Evolutionary conservation across 2,329 filamentous ascomycete genomes (phyloP), one percentile per base, ranked within the genome.

Genomic region (Trichoderma sp.): DNA sequence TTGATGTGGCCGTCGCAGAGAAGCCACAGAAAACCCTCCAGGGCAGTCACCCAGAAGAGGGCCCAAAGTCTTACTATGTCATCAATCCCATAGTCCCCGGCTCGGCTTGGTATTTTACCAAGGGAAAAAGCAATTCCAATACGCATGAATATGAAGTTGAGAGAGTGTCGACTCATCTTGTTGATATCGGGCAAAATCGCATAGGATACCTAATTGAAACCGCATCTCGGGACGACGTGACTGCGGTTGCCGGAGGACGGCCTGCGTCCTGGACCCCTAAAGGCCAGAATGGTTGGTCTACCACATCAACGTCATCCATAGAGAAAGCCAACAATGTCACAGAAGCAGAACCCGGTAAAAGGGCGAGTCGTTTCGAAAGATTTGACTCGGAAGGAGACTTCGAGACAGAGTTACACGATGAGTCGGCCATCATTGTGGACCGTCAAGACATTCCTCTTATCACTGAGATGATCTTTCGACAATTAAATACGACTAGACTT

Each of bases 141-240:
- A 53, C 35, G 6, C 18, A 62, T 8, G 9, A 50, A 56, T 77
- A 75, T 38, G 35, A 63, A n/a, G 67, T 77, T 53, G 77, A 78
- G 4, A 74, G 65, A 14, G 76, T 78, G 3, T 59, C 74, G 9
- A 71, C 77, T n/a, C 64, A 65, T 12, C 38, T 74, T 31, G 56
- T 77, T n/a, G 63, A 60, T 24, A 66, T 63, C 18, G 35, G 27
- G 16, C 63, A 35, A 21, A 71, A 77, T 24, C 67, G 45, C 12
- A 31, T 64, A 27, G 76, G 71, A 9, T 78, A 78, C n/a, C 33
- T 77, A 3, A 50, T 78, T 31, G 56, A 65, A 50, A 75, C 74
- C 5, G 64, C 76, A 6, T 50, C 73, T 18, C 33, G 71, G 14
- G 77, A 77, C 27, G 31, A 71, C 9, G 59, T 59, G 68, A 31